These are phyloP conservation scores for Starmerella kuoi DNA, from an alignment of 805 yeast genomes.

Conservation along the genomic window DNA sequence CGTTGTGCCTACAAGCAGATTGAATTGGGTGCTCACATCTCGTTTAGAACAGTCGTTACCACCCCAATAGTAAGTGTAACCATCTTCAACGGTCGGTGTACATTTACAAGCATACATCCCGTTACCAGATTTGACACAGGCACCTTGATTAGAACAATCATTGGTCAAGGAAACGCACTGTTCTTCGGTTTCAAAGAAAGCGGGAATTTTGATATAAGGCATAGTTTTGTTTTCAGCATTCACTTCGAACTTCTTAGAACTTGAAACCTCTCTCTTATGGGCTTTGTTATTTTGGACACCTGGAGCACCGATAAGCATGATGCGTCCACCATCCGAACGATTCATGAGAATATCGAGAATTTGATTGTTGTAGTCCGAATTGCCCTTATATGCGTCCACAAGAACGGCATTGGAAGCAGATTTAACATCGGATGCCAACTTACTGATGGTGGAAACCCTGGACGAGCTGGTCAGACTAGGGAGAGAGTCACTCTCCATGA, in stretches of 20 bases:
- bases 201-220: constrained; percentile 6
- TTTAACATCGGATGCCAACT: neutral
- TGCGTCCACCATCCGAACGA: neutral
- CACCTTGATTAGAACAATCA: constrained; percentile 32
- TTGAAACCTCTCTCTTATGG: neutral
- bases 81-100: constrained; percentile 25
- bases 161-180: constrained; percentile 28
- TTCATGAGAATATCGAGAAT: neutral
- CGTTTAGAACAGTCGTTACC: constrained; percentile 49
- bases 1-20: constrained; percentile 57
- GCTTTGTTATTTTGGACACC: neutral
- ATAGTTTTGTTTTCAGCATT: neutral
- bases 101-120: constrained; percentile 30
- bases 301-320: constrained; percentile 19
- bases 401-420: neutral
- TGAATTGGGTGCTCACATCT: constrained; percentile 54
- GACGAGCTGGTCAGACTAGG: neutral
- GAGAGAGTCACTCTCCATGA: constrained; percentile 6
- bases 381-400: constrained; percentile 3
- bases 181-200: constrained; percentile 23
- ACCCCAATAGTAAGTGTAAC: constrained; percentile 29
- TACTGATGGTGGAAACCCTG: neutral
- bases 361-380: constrained; percentile 1
- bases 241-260: neutral
- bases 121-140: constrained; percentile 26